phyloP scores from a whole-genome alignment of 345 rosid species.

The Anacardium occidentale region DNA sequence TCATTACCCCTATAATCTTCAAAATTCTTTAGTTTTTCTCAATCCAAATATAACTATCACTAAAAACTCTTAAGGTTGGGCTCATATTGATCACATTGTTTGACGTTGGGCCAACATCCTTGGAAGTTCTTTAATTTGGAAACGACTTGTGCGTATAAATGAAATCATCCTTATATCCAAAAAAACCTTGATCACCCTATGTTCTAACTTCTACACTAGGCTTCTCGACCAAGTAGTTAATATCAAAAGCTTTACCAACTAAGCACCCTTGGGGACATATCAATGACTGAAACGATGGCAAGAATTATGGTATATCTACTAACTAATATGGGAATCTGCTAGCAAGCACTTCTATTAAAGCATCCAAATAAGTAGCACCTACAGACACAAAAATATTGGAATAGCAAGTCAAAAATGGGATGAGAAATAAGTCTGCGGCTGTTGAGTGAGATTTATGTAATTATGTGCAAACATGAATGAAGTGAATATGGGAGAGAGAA shows the following conservation, averaged over 20 bases:
- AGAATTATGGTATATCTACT: too few species aligned
- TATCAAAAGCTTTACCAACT: too few species aligned
- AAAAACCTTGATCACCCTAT: too few species aligned
- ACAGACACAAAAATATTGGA: too few species aligned
- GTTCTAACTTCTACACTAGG: too few species aligned
- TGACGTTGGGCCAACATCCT: neutral
- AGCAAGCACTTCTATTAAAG: neutral
- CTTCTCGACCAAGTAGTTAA: too few species aligned
- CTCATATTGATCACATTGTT: neutral
- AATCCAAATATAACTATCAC: too few species aligned
- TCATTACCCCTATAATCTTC: too few species aligned
- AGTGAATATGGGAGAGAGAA: neutral
- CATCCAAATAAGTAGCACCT: neutral
- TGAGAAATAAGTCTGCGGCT: neutral
- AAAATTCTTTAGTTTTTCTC: too few species aligned
- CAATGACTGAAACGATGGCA: neutral
- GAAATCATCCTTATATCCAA: too few species aligned
- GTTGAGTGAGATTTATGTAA: neutral
- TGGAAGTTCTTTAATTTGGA: neutral
- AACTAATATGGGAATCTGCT: too few species aligned
- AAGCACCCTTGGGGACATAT: too few species aligned
- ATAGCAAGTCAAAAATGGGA: neutral
- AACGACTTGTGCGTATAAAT: neutral
- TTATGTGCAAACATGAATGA: neutral
- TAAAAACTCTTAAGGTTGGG: neutral